Base-by-base conservation (phyloP, 345 rosid species). In the Eucalyptus leucophloia region DNA sequence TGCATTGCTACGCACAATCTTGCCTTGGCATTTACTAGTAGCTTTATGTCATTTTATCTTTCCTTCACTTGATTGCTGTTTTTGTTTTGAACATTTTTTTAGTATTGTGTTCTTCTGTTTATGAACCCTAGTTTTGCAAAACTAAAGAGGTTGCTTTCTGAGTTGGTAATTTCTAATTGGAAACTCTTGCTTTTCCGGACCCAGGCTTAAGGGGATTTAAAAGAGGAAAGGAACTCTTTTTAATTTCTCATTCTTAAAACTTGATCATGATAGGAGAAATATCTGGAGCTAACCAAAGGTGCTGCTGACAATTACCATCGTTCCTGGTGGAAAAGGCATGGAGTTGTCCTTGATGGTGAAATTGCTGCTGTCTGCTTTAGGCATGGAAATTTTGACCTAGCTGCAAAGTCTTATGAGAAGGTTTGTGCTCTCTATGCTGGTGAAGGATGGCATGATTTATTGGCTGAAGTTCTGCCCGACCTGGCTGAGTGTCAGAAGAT, bases 301-400 rank as follows among this genome's bases (percentile, higher is more conserved):
- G 99, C 99, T 90, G 99, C 99, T 58, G 95, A 96, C 86, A 97
- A 98, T 90, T 98, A 95, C 93, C 98, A 98, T 94, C 96, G 90
- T 87, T 98, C 99, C 86, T 98, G 99, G 99, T 98, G 99, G 99
- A 97, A 96, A 94, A 94, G 99, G 91, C 99, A 98, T 92, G 99
- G 99, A 62, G 99, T 98, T 89, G 95, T 96, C 91, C 99, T 97
- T 88, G 99, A 98, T 92, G 99, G 99, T 90, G 99, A 98, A 94
- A 96, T 97, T 86, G 99, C 99, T 87, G 97, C 99, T 89, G 96
- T 97, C 91, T 96, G 97, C 93, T 97, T 98, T 93, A 94, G 94
- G 95, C 95, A 92, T 92, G 96, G 97, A 88, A 96, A 96, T 91
- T 96, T 92, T 91, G 99, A 98, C 93, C 94, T 95, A 89, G 99